Conservation (phyloP, 768 basidiomycete genomes). For the Hydnum rufescens region DNA sequence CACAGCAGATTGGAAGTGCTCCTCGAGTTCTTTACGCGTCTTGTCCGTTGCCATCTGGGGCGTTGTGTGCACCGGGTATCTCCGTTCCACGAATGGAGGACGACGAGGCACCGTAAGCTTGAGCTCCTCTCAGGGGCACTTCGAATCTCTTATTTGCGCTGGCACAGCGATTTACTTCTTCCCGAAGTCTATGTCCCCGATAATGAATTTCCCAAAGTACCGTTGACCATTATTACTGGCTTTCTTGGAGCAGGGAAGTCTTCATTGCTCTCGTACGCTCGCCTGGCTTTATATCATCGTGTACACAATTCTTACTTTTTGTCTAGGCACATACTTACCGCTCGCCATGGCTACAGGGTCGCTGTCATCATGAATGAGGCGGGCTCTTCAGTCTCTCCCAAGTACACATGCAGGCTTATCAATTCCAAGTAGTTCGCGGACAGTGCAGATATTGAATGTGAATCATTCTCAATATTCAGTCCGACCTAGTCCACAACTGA, state of each 20-base stretch:
- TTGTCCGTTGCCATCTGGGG: too few relatives aligned
- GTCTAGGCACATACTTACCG: slow-evolving; percentile 57
- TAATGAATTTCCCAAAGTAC: slow-evolving; percentile 24
- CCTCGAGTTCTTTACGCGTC: slow-evolving; percentile 11
- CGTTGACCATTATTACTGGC: slow-evolving; percentile 86
- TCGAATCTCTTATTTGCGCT: background rate
- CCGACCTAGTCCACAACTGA: background rate
- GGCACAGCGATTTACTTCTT: background rate
- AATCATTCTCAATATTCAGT: slow-evolving; percentile 3
- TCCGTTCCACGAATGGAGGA: background rate
- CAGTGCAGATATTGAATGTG: slow-evolving; percentile 91
- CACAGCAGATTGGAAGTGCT: slow-evolving; percentile 15
- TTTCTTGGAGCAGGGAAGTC: slow-evolving; percentile 87
- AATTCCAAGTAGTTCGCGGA: slow-evolving; percentile 49
- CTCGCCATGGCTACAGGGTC: slow-evolving; percentile 84
- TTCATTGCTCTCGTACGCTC: slow-evolving; percentile 57
- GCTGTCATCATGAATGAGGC: slow-evolving; percentile 92
- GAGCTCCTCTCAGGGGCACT: background rate
- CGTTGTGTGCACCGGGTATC: background rate
- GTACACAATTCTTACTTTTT: background rate
- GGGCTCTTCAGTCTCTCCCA: slow-evolving; percentile 3
- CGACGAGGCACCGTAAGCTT: background rate
- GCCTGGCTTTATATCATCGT: background rate
- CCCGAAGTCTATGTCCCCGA: background rate
- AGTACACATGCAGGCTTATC: background rate